Conservation (phyloP, 352 stramenopile genomes). For the Pythium utonaiense region DNA sequence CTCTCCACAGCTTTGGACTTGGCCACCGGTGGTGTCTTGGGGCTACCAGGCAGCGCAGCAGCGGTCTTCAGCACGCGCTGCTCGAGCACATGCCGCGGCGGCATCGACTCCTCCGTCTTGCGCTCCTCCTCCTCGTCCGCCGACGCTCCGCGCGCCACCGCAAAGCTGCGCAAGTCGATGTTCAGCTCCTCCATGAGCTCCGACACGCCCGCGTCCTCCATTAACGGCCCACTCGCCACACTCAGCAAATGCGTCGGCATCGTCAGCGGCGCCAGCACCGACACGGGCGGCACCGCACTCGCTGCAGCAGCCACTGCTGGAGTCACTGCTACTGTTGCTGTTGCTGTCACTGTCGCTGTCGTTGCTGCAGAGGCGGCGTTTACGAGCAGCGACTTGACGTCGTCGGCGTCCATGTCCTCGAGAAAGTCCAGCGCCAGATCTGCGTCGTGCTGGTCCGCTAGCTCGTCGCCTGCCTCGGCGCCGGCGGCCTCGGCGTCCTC, state of each 20-base stretch:
- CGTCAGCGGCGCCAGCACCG: slow-evolving; percentile 18
- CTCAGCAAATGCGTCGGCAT: slow-evolving; percentile 30
- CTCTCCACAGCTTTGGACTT: background rate
- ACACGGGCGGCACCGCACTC: background rate
- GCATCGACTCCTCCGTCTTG: slow-evolving; percentile 57
- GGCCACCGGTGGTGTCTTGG: too few relatives aligned
- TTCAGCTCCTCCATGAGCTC: slow-evolving; percentile 51
- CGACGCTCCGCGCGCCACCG: background rate
- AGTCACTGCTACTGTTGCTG: too few relatives aligned
- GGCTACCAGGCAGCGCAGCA: too few relatives aligned
- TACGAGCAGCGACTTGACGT: slow-evolving; percentile 53
- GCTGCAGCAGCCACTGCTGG: too few relatives aligned
- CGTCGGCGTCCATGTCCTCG: slow-evolving; percentile 38
- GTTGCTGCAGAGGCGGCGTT: slow-evolving; percentile 14
- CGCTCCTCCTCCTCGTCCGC: slow-evolving; percentile 28
- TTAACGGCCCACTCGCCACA: slow-evolving; percentile 18
- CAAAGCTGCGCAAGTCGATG: slow-evolving; percentile 28
- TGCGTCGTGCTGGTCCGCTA: slow-evolving; percentile 12
- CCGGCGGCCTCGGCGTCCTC: background rate
- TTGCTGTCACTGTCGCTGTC: too few relatives aligned
- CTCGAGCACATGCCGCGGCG: slow-evolving; percentile 21
- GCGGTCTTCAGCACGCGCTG: slow-evolving; percentile 11
- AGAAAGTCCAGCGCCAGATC: slow-evolving; percentile 55
- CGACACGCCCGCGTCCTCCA: slow-evolving; percentile 37
- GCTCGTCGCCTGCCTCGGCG: slow-evolving; percentile 2